These are phyloP conservation scores for Cynara cardunculus DNA, from an alignment of 129 eudicot species.

Conservation along the genomic window DNA sequence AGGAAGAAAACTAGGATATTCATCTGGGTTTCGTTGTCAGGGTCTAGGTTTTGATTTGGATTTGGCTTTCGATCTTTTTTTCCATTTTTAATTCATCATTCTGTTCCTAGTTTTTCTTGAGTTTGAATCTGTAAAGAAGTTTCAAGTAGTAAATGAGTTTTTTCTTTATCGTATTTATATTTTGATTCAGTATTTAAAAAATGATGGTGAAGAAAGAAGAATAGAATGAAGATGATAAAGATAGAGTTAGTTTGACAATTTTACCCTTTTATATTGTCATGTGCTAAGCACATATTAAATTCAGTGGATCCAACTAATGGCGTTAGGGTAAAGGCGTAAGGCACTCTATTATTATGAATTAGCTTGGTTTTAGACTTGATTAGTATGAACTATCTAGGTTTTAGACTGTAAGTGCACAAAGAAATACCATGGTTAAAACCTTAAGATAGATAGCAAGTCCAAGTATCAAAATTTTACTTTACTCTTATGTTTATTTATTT, in stretches of 20 bases:
- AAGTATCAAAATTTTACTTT: background rate
- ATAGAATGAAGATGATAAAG: background rate
- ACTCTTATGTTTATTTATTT: background rate
- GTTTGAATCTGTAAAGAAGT: background rate
- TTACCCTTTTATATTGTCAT: background rate
- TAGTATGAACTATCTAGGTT: background rate
- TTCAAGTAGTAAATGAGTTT: background rate
- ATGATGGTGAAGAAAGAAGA: background rate
- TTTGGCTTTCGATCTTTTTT: background rate
- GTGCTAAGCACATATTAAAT: background rate
- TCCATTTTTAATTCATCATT: background rate
- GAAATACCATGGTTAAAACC: background rate
- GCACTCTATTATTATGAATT: background rate
- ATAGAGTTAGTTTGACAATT: background rate
- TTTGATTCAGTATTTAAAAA: background rate
- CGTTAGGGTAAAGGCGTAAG: background rate
- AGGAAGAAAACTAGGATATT: background rate
- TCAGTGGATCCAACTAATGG: background rate
- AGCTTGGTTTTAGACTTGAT: background rate
- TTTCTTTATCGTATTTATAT: background rate
- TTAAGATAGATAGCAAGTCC: conserved; percentile 2
- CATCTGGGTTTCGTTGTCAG: background rate
- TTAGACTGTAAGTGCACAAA: conserved; percentile 9
- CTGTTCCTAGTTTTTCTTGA: background rate
- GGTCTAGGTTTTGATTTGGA: background rate